A percentile compares a stretch with the other conserved stretches of the same genome.
Evolutionary conservation across 2,329 filamentous ascomycete genomes (phyloP).

Genomic region (Drechslerella coelobrocha): DNA sequence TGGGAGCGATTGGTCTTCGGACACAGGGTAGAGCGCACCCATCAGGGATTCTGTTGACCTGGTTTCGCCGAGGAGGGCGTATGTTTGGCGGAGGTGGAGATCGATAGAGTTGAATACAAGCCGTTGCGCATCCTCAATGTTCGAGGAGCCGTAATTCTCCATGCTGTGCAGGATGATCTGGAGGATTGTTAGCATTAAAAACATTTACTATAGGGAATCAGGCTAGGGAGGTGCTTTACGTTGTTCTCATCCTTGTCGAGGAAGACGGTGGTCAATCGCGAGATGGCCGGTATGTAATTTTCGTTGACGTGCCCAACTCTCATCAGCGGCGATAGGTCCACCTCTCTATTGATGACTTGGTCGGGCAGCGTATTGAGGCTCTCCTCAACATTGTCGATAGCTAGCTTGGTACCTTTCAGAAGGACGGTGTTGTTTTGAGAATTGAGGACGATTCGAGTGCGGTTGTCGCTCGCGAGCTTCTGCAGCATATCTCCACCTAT

Average conservation of each 20-base stretch:
- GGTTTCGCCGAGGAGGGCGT: conserved; percentile 48
- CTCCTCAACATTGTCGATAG: conserved; percentile 52
- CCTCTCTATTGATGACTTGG: conserved; percentile 42
- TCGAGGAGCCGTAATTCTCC: conserved; percentile 29
- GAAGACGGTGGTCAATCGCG: conserved; percentile 53
- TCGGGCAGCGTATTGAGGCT: conserved; percentile 42
- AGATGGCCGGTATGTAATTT: conserved; percentile 52
- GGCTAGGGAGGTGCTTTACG: conserved; percentile 35
- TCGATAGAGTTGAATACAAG: conserved; percentile 53
- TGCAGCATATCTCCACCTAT: conserved; percentile 41
- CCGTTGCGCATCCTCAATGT: conserved; percentile 53
- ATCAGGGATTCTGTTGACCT: conserved; percentile 12
- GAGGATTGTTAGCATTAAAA: background rate
- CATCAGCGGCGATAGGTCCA: conserved; percentile 52
- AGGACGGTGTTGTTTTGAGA: conserved; percentile 41
- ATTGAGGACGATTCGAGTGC: conserved; percentile 53
- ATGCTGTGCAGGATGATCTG: conserved; percentile 52
- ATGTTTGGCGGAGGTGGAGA: conserved; percentile 51
- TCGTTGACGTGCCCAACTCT: conserved; percentile 51
- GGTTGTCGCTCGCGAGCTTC: conserved; percentile 35
- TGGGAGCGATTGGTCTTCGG: conserved; percentile 51
- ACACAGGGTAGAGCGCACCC: conserved; percentile 52
- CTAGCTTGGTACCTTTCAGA: conserved; percentile 50
- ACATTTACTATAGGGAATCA: no score
- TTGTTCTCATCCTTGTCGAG: conserved; percentile 51